These are phyloP conservation scores for Mucor lusitanicus DNA, from an alignment of 371 early-diverging fungal genomes.

Conservation along the genomic window DNA sequence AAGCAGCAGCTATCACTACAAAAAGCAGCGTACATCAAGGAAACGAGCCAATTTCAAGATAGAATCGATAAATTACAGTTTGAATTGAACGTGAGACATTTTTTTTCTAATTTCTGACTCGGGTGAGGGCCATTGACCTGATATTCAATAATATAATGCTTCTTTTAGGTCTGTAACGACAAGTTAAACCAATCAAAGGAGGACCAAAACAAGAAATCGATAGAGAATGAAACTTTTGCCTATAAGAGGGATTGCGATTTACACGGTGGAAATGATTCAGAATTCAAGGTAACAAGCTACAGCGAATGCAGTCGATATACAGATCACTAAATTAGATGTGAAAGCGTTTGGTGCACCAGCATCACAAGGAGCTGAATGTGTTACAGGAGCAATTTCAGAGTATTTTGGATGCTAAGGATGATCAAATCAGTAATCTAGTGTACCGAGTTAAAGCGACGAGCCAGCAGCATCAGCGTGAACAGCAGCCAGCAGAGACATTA, in stretches of 20 bases:
- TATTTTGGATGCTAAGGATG: conserved; percentile 46
- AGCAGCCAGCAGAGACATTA: conserved; percentile 26
- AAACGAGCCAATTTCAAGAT: not conserved
- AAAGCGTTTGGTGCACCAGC: conserved; percentile 15
- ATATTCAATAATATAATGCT: not conserved
- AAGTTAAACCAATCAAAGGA: not conserved
- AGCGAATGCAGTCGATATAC: not conserved
- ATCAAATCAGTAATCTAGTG: conserved; percentile 35
- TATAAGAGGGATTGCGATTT: not conserved
- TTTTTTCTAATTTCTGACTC: not conserved
- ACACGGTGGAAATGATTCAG: not conserved
- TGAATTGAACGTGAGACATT: not conserved
- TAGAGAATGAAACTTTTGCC: not conserved
- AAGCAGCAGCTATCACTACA: not conserved
- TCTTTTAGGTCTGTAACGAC: not conserved
- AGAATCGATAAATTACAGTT: not conserved
- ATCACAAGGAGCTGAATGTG: conserved; percentile 37
- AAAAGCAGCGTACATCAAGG: not conserved
- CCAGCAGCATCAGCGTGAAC: conserved; percentile 10
- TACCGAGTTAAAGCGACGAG: conserved; percentile 25
- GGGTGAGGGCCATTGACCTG: not conserved
- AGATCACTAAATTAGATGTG: not conserved
- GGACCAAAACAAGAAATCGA: not conserved
- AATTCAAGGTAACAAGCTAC: not conserved
- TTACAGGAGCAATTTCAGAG: conserved; percentile 42